Evolutionary conservation across 805 yeast genomes (phyloP), one percentile per base, ranked within the genome.

Genomic region (Suhomyces prunicola): DNA sequence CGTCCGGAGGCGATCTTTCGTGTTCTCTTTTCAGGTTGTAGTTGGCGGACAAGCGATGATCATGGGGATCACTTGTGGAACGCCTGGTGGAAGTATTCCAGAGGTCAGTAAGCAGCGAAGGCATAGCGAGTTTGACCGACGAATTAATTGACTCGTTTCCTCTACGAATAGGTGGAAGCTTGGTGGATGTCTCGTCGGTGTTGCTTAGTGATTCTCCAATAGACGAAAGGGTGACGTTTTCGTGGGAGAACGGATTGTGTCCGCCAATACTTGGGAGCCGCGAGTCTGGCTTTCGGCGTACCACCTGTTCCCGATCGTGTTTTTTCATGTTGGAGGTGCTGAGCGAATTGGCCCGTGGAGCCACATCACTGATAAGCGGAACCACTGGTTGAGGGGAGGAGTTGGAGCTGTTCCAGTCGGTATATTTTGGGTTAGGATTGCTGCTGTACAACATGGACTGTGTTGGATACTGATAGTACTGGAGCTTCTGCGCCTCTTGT

Each of bases 391-490:
- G 36, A 2, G 36, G 36, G 9, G 36, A n/a, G 36, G 36, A 33
- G 15, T 33, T n/a, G 36, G 36, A 9, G 17, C 17, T 33, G 17
- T 33, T 33, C 36, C 36, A 33, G 17, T 33, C 9, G 3, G 36
- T 33, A n/a, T 6, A 22, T 24, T 15, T 12, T 19, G 48, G 41
- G n/a, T 33, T 29, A 39, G 22, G 26, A 13, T 31, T 22, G n/a
- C 19, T 15, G n/a, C 8, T 29, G 44, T 52, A 50, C 39, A 55
- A 52, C 47, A 52, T 44, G 15, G 68, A 61, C 22, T 54, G 46
- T 4, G 60, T 50, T 3, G 70, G 70, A 46, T 66, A 65, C 53
- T 62, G 62, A 41, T 58, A 65, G 44, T 65, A 65, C 33, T 52
- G 56, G n/a, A 58, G 60, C 44, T 57, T 55, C 40, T 48, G 54